phyloP scores from a whole-genome alignment of 2,329 filamentous ascomycete genomes.

The Botrytis squamosa region DNA sequence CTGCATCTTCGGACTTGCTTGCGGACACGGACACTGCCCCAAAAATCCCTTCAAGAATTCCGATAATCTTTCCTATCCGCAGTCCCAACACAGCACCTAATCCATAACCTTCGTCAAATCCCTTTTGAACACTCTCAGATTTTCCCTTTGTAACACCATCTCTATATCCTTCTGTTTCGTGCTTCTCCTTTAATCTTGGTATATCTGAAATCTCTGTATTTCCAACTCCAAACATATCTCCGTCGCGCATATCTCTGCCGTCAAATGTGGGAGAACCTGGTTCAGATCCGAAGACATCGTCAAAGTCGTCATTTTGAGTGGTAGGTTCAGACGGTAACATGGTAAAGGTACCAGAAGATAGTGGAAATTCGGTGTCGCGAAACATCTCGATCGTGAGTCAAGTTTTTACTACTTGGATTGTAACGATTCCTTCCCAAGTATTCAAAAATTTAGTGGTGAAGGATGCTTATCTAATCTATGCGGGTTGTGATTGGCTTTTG shows the following conservation, averaged over 20 bases:
- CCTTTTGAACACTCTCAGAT: constrained; percentile 71
- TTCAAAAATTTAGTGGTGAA: not conserved
- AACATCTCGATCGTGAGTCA: constrained; percentile 1
- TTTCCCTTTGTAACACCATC: constrained; percentile 82
- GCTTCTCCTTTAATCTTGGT: constrained; percentile 38
- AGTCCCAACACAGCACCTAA: constrained; percentile 80
- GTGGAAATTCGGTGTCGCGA: constrained; percentile 14
- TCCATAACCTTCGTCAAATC: constrained; percentile 88
- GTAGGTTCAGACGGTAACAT: not conserved
- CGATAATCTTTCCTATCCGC: constrained; percentile 71
- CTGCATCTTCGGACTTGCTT: constrained; percentile 26
- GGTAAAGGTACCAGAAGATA: not conserved
- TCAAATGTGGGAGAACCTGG: constrained; percentile 33
- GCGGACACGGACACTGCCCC: constrained; percentile 43
- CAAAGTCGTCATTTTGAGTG: constrained; percentile 33
- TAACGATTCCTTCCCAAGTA: not conserved
- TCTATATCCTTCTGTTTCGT: constrained; percentile 76
- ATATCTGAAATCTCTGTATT: constrained; percentile 37
- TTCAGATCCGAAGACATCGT: constrained; percentile 40
- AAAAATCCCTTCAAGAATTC: constrained; percentile 71
- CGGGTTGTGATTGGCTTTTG: not conserved
- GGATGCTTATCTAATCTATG: constrained; percentile 16
- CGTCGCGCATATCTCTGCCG: not conserved
- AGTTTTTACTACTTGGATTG: not conserved
- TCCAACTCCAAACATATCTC: constrained; percentile 17